Base-by-base conservation (phyloP, 2,329 filamentous ascomycete genomes). In the Fusarium stilboides region DNA sequence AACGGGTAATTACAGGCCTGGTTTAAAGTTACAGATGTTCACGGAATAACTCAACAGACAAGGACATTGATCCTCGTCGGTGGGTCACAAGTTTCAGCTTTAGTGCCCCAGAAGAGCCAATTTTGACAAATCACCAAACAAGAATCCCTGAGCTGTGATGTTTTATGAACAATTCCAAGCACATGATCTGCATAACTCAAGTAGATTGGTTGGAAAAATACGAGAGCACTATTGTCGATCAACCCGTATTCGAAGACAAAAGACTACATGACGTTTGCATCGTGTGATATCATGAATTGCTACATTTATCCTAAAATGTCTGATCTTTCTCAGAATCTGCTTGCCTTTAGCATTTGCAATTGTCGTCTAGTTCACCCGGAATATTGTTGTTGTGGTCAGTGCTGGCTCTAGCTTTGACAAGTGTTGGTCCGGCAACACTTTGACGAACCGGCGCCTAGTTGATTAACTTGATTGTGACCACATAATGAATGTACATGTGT, bases 171-270 rank as follows among this genome's bases (percentile, higher is more conserved):
- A 36, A 17, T 55, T 55, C 28, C 19, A 34, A n/a, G 28, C 17
- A 28, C 31, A 49, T 17, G 62, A 65, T 65, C 40, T 26, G 20
- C 60, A 63, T 31, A 50, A 26, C 17, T 24, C 9, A 36, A 45
- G 20, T 13, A 44, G n/a, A 44, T 40, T 49, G 33, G 33, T 19
- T 26, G 2, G 14, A 13, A 33, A 13, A 47, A 39, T 37, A 51
- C 53, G 60, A 52, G 22, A 28, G 7, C 17, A 20, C 6, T 6
- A 28, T 36, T 19, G 62, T 33, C 42, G 61, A 60, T 65, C 62
- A 39, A 17, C 19, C 12, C 53, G 31, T 43, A 20, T 45, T 24
- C 20, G 34, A 45, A 33, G 22, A 33, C 53, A 37, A 24, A 22
- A 42, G 14, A 14, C 15, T 15, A 24, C 52, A 52, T 53, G 53